phyloP scores from a whole-genome alignment of 2,329 filamentous ascomycete species.

The Fusarium sp. region DNA sequence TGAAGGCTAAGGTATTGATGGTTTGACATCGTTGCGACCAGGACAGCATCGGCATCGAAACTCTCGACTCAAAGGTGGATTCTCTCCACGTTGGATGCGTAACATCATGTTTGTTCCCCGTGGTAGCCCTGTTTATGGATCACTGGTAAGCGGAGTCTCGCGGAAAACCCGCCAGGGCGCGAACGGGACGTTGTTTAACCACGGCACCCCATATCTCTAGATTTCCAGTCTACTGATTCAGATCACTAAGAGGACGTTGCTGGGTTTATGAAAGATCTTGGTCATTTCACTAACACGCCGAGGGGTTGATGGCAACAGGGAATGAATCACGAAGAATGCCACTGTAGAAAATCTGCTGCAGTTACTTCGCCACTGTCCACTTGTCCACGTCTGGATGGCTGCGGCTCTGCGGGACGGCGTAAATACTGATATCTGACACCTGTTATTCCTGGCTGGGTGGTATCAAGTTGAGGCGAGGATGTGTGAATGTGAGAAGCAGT shows the following conservation, averaged over 20 bases:
- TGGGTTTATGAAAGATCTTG: slow-evolving; percentile 2
- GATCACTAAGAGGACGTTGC: background rate
- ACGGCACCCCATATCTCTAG: slow-evolving; percentile 3
- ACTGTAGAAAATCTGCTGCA: background rate
- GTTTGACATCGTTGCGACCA: slow-evolving; percentile 17
- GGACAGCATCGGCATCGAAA: slow-evolving; percentile 11
- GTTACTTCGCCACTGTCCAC: slow-evolving; percentile 33
- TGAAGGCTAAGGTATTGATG: slow-evolving; percentile 13
- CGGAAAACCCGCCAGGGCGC: slow-evolving; percentile 13
- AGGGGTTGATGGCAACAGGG: background rate
- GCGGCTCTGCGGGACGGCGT: slow-evolving; percentile 42
- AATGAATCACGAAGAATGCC: background rate
- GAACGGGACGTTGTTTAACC: slow-evolving; percentile 16
- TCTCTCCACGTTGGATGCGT: slow-evolving; percentile 34
- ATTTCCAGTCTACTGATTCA: background rate
- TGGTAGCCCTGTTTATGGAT: slow-evolving; percentile 22
- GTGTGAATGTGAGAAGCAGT: slow-evolving; percentile 29
- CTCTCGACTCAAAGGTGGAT: slow-evolving; percentile 13
- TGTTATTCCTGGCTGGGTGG: slow-evolving; percentile 25
- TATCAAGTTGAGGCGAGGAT: slow-evolving; percentile 33
- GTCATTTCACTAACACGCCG: background rate
- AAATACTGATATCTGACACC: slow-evolving; percentile 12
- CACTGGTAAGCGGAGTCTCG: slow-evolving; percentile 24
- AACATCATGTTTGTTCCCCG: slow-evolving; percentile 32
- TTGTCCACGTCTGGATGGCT: slow-evolving; percentile 37